These are phyloP conservation scores for Scleroderma bovista DNA, from an alignment of 768 basidiomycete genomes.

Conservation along the genomic window DNA sequence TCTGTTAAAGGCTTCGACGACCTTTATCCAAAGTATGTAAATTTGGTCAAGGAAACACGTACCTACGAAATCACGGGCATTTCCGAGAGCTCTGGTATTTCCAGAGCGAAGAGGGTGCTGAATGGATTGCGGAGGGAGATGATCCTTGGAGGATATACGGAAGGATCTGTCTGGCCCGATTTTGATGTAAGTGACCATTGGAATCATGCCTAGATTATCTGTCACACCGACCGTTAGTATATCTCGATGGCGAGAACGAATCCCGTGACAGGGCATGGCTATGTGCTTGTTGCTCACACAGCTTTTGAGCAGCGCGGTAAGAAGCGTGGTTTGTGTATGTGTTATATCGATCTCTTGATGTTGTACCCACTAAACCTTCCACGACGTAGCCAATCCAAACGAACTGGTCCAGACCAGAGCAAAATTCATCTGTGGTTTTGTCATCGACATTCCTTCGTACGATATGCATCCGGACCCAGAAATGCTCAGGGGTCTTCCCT, in stretches of 20 bases:
- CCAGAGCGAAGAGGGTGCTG: slow-evolving; percentile 59
- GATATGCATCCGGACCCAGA: slow-evolving; percentile 44
- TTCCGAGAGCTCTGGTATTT: slow-evolving; percentile 51
- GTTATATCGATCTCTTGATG: background rate
- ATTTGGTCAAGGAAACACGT: slow-evolving; percentile 82
- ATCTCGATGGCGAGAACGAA: slow-evolving; percentile 91
- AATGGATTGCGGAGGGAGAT: slow-evolving; percentile 91
- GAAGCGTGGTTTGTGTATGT: slow-evolving; percentile 75
- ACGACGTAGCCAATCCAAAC: slow-evolving; percentile 65
- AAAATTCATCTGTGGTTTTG: slow-evolving; percentile 77
- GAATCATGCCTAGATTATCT: background rate
- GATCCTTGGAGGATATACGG: slow-evolving; percentile 78
- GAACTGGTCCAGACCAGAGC: slow-evolving; percentile 76
- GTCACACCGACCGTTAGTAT: slow-evolving; percentile 50
- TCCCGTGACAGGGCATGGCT: slow-evolving; percentile 85
- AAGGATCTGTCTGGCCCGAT: slow-evolving; percentile 97
- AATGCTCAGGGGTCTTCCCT: slow-evolving; percentile 66
- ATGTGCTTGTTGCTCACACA: slow-evolving; percentile 86
- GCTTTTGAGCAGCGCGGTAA: slow-evolving; percentile 83
- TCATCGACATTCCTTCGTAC: slow-evolving; percentile 62
- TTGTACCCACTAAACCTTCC: background rate
- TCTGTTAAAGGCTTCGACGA: slow-evolving; percentile 98
- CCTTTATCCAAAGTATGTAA: slow-evolving; percentile 88
- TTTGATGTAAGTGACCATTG: slow-evolving; percentile 63
- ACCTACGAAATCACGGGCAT: slow-evolving; percentile 66